These are phyloP conservation scores for Pythium rishiriense DNA, from an alignment of 352 stramenopile species.

Conservation along the genomic window DNA sequence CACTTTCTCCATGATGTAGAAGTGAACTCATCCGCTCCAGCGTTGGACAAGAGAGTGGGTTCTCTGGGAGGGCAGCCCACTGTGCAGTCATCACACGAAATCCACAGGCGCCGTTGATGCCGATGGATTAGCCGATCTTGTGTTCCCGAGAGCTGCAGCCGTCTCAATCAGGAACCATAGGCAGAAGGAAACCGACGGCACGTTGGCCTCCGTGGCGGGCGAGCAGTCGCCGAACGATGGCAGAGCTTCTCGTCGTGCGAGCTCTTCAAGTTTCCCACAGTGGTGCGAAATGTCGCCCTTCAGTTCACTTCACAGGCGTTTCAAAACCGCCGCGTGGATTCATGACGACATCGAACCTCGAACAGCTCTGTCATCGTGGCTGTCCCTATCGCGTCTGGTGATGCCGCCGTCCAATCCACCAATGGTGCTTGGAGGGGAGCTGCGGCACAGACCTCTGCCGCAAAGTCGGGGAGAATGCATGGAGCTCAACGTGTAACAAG, in stretches of 20 bases:
- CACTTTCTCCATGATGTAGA: not conserved
- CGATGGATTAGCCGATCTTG: too few relatives aligned
- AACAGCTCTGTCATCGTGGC: not conserved
- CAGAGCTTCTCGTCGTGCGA: not conserved
- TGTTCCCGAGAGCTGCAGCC: too few relatives aligned
- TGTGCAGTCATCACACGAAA: constrained; percentile 4
- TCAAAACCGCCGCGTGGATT: not conserved
- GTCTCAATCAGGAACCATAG: too few relatives aligned
- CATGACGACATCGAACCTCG: not conserved
- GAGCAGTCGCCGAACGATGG: not conserved
- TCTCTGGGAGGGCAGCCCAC: not conserved
- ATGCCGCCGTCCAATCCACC: not conserved
- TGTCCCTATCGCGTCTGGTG: not conserved
- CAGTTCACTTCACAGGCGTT: not conserved
- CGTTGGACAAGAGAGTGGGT: too few relatives aligned
- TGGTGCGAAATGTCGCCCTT: not conserved
- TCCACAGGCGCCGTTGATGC: not conserved
- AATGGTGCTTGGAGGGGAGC: not conserved
- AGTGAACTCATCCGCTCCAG: not conserved
- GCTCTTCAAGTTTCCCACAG: not conserved
- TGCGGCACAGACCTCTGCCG: not conserved
- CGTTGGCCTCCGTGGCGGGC: too few relatives aligned
- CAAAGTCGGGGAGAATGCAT: too few relatives aligned
- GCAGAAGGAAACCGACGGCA: too few relatives aligned
- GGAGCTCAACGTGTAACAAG: too few relatives aligned